Evolutionary conservation across 2,329 filamentous ascomycete genomes (phyloP).

Genomic region (Sarocladium strictum): DNA sequence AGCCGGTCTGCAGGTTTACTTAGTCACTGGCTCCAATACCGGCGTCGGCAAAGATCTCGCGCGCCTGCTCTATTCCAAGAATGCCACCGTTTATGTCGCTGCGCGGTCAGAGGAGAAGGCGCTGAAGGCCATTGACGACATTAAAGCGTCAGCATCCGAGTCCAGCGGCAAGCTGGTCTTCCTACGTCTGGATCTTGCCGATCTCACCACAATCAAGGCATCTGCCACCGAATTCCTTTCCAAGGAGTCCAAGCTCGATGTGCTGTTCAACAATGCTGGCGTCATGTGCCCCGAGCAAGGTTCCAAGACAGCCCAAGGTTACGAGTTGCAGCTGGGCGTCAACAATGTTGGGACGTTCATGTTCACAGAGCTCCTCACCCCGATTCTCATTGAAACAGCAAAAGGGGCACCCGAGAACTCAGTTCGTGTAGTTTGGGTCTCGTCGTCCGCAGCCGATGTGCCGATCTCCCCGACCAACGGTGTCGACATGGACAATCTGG

Average conservation of each 20-base stretch:
- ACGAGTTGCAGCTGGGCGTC: constrained; percentile 34
- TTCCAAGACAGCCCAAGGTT: constrained; percentile 29
- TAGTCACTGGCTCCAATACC: constrained; percentile 36
- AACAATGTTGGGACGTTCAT: constrained; percentile 34
- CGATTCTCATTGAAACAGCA: constrained; percentile 24
- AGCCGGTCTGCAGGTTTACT: constrained; percentile 30
- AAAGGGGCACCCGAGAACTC: constrained; percentile 19
- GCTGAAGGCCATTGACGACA: constrained; percentile 32
- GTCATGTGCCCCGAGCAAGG: constrained; percentile 31
- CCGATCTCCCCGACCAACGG: constrained; percentile 12
- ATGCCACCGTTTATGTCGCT: constrained; percentile 47
- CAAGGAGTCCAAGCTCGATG: constrained; percentile 23
- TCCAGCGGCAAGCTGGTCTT: constrained; percentile 32
- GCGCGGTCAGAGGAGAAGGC: constrained; percentile 36
- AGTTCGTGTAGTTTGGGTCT: constrained; percentile 24
- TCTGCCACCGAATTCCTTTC: constrained; percentile 19
- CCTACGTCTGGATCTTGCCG: constrained; percentile 32
- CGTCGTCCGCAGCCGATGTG: constrained; percentile 17
- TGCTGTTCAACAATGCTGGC: constrained; percentile 35
- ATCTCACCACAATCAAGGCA: constrained; percentile 24
- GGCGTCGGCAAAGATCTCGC: constrained; percentile 43
- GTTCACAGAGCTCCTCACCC: constrained; percentile 29
- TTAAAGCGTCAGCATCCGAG: constrained; percentile 24
- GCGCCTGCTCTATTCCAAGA: constrained; percentile 44
- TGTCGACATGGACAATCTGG: constrained; percentile 18